phyloP scores from a whole-genome alignment of 2,329 filamentous ascomycete species.

The Apiospora hydei region DNA sequence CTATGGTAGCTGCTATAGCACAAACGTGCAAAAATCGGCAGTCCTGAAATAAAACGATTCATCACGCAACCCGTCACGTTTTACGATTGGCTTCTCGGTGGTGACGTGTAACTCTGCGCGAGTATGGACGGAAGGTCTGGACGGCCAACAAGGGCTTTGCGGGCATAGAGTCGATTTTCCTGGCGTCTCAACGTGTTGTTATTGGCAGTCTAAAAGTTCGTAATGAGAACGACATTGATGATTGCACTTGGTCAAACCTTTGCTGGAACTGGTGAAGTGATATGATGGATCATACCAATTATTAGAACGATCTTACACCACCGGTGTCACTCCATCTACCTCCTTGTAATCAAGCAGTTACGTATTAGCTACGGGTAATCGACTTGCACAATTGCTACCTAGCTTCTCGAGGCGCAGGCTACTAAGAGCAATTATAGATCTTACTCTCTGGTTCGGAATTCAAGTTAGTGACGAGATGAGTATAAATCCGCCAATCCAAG shows the following conservation, averaged over 20 bases:
- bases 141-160: conserved; percentile 18
- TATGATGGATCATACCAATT: neutral
- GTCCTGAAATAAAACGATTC: conserved; percentile 43
- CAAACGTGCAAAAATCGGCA: conserved; percentile 41
- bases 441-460: too few species aligned
- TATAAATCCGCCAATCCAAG: neutral
- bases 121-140: conserved; percentile 14
- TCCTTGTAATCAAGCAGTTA: neutral
- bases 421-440: too few species aligned
- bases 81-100: conserved; percentile 21
- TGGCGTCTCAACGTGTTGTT: conserved; percentile 20
- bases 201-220: conserved; percentile 18
- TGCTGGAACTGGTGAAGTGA: neutral
- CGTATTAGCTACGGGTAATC: neutral
- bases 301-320: neutral
- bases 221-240: conserved; percentile 22
- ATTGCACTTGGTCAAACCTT: neutral
- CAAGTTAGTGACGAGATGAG: neutral
- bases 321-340: neutral
- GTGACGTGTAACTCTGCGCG: conserved; percentile 13
- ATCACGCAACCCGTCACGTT: conserved; percentile 26
- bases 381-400: neutral
- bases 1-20: conserved; percentile 43
- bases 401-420: neutral
- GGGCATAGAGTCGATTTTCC: conserved; percentile 19